Evolutionary conservation across 164 flowering plant species (phyloP).

Genomic region (Brasenia schreberi): DNA sequence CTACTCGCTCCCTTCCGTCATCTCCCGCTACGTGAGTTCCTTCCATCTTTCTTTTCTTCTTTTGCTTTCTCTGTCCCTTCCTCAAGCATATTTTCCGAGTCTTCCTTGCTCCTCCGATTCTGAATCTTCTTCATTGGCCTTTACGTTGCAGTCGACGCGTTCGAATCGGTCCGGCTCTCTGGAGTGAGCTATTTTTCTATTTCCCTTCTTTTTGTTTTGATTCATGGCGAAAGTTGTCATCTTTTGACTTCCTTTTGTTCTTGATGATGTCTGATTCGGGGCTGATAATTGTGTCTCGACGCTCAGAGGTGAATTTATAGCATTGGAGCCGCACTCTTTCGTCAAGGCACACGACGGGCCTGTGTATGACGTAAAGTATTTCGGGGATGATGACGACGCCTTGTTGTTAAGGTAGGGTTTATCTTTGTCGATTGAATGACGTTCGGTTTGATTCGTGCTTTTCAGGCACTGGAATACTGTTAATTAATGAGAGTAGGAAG

Average conservation of each 20-base stretch:
- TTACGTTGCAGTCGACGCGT: neutral
- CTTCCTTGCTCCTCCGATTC: neutral
- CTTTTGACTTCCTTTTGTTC: too few species aligned
- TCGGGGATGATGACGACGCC: conserved; percentile 55
- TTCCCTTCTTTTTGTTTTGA: too few species aligned
- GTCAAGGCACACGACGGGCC: conserved; percentile 81
- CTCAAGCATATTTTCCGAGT: neutral
- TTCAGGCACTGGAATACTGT: too few species aligned
- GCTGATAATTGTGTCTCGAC: too few species aligned
- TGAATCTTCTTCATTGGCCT: neutral
- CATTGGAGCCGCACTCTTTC: conserved; percentile 34
- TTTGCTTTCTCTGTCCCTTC: neutral
- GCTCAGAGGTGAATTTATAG: too few species aligned
- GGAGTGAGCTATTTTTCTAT: too few species aligned
- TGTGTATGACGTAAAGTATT: conserved; percentile 86
- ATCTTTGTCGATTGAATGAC: too few species aligned
- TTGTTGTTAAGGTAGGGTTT: conserved; percentile 16
- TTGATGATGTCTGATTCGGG: too few species aligned
- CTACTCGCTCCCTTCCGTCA: conserved; percentile 62
- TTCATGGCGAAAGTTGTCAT: too few species aligned
- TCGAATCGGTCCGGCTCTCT: too few species aligned
- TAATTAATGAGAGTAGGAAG: too few species aligned
- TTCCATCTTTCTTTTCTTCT: neutral
- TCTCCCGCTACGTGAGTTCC: conserved; percentile 28
- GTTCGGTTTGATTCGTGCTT: too few species aligned